These are phyloP conservation scores for Candida nonsorbophila DNA, from an alignment of 805 yeast species.

Conservation along the genomic window DNA sequence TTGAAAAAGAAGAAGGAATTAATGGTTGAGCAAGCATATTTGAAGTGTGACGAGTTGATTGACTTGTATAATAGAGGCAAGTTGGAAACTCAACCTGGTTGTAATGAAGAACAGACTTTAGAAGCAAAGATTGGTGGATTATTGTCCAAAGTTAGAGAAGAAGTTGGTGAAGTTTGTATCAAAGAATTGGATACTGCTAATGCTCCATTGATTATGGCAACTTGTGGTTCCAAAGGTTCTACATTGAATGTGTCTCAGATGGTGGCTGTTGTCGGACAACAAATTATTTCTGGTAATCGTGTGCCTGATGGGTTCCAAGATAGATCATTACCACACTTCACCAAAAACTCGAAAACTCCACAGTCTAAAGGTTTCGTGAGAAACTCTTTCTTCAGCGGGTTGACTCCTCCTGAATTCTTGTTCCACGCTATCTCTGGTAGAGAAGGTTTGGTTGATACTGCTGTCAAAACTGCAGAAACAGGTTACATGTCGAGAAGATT, in stretches of 20 bases:
- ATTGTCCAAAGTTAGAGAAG: slow-evolving; percentile 95
- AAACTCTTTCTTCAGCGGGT: slow-evolving; percentile 90
- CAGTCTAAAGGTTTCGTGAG: slow-evolving; percentile 97
- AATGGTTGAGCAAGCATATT: slow-evolving; percentile 86
- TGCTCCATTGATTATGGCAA: slow-evolving; percentile 98
- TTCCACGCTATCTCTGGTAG: slow-evolving; percentile 99
- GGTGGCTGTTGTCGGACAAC: slow-evolving; percentile 99
- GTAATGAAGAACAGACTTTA: slow-evolving; percentile 96
- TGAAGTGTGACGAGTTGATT: slow-evolving; percentile 87
- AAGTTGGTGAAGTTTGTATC: slow-evolving; percentile 97
- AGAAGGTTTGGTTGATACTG: slow-evolving; percentile 99
- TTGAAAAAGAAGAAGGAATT: slow-evolving; percentile 75
- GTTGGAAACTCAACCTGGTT: slow-evolving; percentile 97
- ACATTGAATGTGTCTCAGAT: slow-evolving; percentile 96
- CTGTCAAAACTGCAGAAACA: slow-evolving; percentile 98
- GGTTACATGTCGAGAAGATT: slow-evolving; percentile 98
- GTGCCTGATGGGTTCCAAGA: slow-evolving; percentile 99
- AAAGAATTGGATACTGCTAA: slow-evolving; percentile 82
- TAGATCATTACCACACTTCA: slow-evolving; percentile 94
- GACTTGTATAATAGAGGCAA: slow-evolving; percentile 73
- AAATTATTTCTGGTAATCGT: slow-evolving; percentile 96
- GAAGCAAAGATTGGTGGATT: slow-evolving; percentile 97
- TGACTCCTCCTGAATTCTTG: slow-evolving; percentile 93
- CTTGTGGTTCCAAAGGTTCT: slow-evolving; percentile 99
- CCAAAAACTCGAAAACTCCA: slow-evolving; percentile 93